phyloP scores from a whole-genome alignment of 2,329 filamentous ascomycete genomes.

The Nemania diffusa region DNA sequence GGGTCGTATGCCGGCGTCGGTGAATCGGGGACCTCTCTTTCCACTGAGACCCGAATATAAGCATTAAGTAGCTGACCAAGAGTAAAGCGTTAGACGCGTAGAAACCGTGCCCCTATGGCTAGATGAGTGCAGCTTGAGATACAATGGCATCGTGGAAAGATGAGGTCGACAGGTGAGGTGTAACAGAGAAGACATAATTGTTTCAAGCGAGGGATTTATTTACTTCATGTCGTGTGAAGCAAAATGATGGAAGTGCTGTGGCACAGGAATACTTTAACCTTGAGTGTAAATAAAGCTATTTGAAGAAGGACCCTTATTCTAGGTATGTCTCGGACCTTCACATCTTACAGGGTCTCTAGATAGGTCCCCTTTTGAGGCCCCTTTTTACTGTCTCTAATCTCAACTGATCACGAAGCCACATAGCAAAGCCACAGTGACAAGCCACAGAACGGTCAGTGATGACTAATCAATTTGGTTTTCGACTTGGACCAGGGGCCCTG shows the following conservation, averaged over 20 bases:
- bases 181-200: background rate
- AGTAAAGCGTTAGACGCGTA: background rate
- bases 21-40: slow-evolving; percentile 20
- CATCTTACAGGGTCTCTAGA: background rate
- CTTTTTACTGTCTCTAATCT: background rate
- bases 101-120: background rate
- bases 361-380: too few relatives aligned
- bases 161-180: background rate
- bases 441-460: background rate
- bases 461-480: too few relatives aligned
- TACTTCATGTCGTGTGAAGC: background rate
- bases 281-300: background rate
- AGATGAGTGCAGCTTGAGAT: background rate
- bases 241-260: background rate
- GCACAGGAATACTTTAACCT: background rate
- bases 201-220: background rate
- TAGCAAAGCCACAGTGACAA: slow-evolving; percentile 1
- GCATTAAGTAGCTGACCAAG: background rate
- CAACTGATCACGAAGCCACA: background rate
- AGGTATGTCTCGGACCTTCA: background rate
- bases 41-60: background rate
- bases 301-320: background rate
- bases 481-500: too few relatives aligned
- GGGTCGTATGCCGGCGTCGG: slow-evolving; percentile 34
- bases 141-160: background rate